Evolutionary conservation across 2,329 filamentous ascomycete genomes (phyloP), one percentile per base, ranked within the genome.

Genomic region (Aspergillus ustus): DNA sequence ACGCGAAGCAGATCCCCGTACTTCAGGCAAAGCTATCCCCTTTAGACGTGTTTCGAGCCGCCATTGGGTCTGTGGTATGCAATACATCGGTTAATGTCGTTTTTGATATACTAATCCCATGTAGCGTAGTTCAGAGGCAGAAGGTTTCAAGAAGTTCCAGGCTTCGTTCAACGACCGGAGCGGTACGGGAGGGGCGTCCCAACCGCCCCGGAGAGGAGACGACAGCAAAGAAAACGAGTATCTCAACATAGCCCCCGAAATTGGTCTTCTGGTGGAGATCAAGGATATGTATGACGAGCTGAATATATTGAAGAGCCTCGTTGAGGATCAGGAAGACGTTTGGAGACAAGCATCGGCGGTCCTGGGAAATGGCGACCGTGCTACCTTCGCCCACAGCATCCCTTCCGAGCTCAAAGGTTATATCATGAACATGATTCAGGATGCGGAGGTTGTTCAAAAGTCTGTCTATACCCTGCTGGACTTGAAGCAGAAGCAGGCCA

Each of bases 241-340:
- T 50, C 49, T 49, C 31, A 55, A 61, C 22, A 50, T 54, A 7
- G 59, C 52, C 31, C 34, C 54, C 3, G 28, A 57, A 22, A 46
- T 62, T 7, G 13, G 17, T n/a, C 66, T 67, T 28, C 43, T 71
- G 0, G n/a, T 59, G 3, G 63, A 68, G 40, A 63, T 70, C 53
- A 71, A 71, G 34, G 68, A 68, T 53, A 71, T 70, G 13, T 46
- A 60, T 4, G 67, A 71, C 52, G 67, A 71, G 52, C 63, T 70
- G 8, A 65, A 63, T 37, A 70, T 71, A 25, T 57, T 70, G 19
- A 69, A 66, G 29, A 52, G 31, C 9, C 44, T 69, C 19, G 54
- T 65, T 20, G 52, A 63, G 37, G 54, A 53, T 22, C 67, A 69
- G 40, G 59, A 67, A 19, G 11, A 19, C 4, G 61, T 67, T 4